Conservation (phyloP, 225 moss, liverwort and hornwort species). For the Neckera pumila region DNA sequence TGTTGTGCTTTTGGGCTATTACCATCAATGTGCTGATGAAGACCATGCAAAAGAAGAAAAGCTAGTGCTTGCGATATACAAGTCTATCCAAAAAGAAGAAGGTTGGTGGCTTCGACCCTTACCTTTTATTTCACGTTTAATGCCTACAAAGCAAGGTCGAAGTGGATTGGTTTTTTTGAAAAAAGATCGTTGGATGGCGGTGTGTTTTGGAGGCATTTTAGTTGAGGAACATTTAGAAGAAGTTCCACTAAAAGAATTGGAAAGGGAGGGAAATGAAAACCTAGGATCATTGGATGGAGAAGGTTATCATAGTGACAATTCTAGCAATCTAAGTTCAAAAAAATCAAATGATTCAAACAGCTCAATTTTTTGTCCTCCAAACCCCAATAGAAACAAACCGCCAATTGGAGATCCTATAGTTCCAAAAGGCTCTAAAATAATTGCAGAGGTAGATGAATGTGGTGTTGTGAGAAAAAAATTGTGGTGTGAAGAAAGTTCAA, state of each 20-base stretch:
- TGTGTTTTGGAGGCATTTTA: constrained; percentile 9
- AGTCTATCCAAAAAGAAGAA: constrained; percentile 10
- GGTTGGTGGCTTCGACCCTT: constrained; percentile 18
- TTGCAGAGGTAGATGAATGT: background rate
- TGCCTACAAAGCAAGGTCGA: constrained; percentile 17
- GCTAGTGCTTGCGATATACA: constrained; percentile 18
- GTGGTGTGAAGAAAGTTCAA: constrained; percentile 18
- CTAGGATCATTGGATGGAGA: background rate
- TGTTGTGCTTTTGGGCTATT: constrained; percentile 9
- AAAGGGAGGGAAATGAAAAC: background rate
- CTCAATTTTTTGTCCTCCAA: background rate
- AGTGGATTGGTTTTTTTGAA: constrained; percentile 7
- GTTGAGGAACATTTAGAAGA: constrained; percentile 4
- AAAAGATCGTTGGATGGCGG: constrained; percentile 1
- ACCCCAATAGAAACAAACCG: background rate
- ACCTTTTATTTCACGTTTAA: constrained; percentile 14
- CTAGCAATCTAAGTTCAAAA: background rate
- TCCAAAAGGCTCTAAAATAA: background rate
- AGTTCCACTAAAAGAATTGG: background rate
- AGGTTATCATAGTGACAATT: background rate
- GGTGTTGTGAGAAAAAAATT: background rate
- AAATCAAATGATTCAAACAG: background rate
- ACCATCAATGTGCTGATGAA: constrained; percentile 6
- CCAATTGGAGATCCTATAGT: background rate
- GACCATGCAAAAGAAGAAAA: constrained; percentile 1